Evolutionary conservation across 176 grass and related monocot species (phyloP).

Genomic region (Oryza meyeriana): DNA sequence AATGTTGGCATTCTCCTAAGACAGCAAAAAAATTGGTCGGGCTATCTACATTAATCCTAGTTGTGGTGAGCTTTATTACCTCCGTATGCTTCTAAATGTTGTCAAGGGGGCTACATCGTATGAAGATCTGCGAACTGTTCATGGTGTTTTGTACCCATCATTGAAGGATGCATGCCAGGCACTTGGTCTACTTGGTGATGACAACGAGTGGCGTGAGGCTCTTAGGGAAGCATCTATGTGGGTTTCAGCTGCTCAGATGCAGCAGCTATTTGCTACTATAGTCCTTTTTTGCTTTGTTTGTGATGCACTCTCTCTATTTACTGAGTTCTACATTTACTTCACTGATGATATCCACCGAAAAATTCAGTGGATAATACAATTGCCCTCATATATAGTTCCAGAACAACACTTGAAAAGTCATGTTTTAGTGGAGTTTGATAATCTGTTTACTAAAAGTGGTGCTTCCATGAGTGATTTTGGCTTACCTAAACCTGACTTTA

Average conservation of each 20-base stretch:
- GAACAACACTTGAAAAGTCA: too few species aligned
- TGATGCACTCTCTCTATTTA: background rate
- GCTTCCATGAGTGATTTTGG: too few species aligned
- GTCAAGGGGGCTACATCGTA: background rate
- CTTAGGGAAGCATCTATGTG: conserved; percentile 3
- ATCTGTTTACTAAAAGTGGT: too few species aligned
- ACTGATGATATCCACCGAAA: too few species aligned
- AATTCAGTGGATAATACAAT: too few species aligned
- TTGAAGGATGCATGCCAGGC: too few species aligned
- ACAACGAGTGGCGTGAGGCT: conserved; percentile 30
- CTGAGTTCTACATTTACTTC: too few species aligned
- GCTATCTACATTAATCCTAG: conserved; percentile 27
- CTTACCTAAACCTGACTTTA: too few species aligned
- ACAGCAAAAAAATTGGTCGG: background rate
- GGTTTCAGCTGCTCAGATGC: background rate
- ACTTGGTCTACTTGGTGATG: too few species aligned
- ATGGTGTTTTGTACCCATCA: too few species aligned
- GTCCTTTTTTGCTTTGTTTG: background rate
- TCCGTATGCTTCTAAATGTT: conserved; percentile 25
- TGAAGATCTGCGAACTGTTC: background rate
- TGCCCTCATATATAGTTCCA: too few species aligned
- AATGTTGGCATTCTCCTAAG: background rate
- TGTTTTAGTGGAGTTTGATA: too few species aligned
- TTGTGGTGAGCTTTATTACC: conserved; percentile 22
- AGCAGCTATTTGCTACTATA: conserved; percentile 4